Conservation (phyloP, 2,329 filamentous ascomycete species). For the Colletotrichum sp. region DNA sequence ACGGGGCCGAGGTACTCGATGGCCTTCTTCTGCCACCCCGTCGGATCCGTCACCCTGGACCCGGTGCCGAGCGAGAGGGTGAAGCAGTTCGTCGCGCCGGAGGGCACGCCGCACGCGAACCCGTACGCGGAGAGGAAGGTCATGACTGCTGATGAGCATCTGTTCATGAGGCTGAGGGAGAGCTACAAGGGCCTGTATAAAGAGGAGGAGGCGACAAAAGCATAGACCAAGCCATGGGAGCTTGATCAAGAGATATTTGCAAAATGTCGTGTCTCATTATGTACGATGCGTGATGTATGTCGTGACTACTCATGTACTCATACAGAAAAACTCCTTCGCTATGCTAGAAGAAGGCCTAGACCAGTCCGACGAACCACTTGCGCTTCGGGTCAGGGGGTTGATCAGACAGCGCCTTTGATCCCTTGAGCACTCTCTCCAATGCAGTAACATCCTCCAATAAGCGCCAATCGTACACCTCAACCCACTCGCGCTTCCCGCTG, state of each 20-base stretch:
- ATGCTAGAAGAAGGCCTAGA: conserved; percentile 27
- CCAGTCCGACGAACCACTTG: conserved; percentile 48
- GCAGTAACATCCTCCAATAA: conserved; percentile 45
- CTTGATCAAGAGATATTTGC: not conserved
- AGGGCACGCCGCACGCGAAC: conserved; percentile 38
- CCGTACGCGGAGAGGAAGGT: conserved; percentile 59
- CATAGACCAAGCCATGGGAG: not conserved
- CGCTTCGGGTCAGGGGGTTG: conserved; percentile 42
- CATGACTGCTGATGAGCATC: conserved; percentile 68
- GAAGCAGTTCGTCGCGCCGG: conserved; percentile 39
- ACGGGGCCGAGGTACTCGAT: conserved; percentile 66
- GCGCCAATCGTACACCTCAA: conserved; percentile 53
- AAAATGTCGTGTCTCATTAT: not conserved
- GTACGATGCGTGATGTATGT: not conserved
- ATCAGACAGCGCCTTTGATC: not conserved
- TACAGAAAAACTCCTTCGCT: not conserved
- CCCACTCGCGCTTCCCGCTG: conserved; percentile 36
- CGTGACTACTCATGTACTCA: not conserved
- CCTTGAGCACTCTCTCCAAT: conserved; percentile 35
- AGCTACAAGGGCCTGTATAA: conserved; percentile 63
- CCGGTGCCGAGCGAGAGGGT: conserved; percentile 67
- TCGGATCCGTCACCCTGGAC: conserved; percentile 54
- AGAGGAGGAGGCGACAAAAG: conserved; percentile 31
- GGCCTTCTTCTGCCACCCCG: conserved; percentile 72
- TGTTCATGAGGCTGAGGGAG: conserved; percentile 64